A percentile compares a stretch with the other conserved stretches of the same genome.
Evolutionary conservation across 257 asterid genomes (phyloP).

Genomic region (Salvia hispanica): DNA sequence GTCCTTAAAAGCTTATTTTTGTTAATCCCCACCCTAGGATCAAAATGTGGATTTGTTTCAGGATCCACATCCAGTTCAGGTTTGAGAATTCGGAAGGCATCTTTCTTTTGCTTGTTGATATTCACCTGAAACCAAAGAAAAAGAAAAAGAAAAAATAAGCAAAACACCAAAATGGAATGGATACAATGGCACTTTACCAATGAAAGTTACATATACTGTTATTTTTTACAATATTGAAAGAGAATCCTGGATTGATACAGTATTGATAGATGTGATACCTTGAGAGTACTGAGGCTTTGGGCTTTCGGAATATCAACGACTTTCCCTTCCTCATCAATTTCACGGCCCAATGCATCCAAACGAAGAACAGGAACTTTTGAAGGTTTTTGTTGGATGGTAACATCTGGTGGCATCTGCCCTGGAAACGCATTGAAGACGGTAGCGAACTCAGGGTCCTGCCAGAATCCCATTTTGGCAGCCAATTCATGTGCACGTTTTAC

Average conservation of each 20-base stretch:
- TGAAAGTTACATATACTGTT: neutral
- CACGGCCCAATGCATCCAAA: constrained; percentile 94
- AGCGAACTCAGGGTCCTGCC: constrained; percentile 89
- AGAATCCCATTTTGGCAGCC: constrained; percentile 90
- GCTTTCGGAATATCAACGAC: constrained; percentile 76
- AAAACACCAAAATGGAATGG: neutral
- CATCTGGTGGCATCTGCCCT: constrained; percentile 81
- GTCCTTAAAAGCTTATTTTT: constrained; percentile 84
- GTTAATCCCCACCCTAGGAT: constrained; percentile 85
- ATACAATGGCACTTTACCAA: neutral
- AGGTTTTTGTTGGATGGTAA: constrained; percentile 80
- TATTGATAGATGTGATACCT: constrained; percentile 49
- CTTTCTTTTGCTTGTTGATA: constrained; percentile 94
- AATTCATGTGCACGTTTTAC: constrained; percentile 90
- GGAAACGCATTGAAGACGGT: constrained; percentile 89
- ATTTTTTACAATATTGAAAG: neutral
- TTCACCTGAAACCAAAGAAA: constrained; percentile 57
- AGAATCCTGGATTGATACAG: neutral
- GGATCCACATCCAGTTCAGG: constrained; percentile 96
- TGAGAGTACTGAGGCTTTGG: constrained; percentile 81
- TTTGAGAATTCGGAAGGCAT: constrained; percentile 92
- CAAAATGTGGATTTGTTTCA: constrained; percentile 81
- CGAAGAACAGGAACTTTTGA: constrained; percentile 91
- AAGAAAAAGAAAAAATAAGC: neutral
- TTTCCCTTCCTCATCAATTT: constrained; percentile 91